Evolutionary conservation across 768 basidiomycete species (phyloP).

Genomic region (Cystofilobasidium ferigula): DNA sequence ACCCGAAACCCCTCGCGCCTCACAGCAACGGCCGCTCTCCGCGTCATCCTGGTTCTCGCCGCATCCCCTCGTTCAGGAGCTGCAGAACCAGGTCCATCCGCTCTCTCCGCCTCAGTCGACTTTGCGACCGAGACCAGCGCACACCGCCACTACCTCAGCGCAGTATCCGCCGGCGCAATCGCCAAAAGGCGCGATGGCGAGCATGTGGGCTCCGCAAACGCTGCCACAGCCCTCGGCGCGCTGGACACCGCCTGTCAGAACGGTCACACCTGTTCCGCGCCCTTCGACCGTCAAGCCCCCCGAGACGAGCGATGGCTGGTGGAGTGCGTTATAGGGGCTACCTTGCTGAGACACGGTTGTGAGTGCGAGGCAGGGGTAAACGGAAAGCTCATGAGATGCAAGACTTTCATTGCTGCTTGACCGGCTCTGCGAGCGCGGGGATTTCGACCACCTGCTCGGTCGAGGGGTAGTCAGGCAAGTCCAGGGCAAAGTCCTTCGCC

Average conservation of each 20-base stretch:
- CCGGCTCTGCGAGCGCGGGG: neutral
- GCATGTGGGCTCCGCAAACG: conserved; percentile 1
- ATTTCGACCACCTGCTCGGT: conserved; percentile 73
- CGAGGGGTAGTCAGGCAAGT: conserved; percentile 71
- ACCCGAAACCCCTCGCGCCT: neutral
- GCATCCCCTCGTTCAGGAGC: neutral
- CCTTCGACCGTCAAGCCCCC: conserved; percentile 11
- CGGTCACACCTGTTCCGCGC: neutral
- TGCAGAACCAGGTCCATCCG: conserved; percentile 3
- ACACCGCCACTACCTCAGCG: neutral
- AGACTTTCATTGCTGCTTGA: neutral
- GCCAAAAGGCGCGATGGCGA: neutral
- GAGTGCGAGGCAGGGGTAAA: no score
- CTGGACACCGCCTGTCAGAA: neutral
- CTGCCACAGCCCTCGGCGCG: neutral
- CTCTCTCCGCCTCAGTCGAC: conserved; percentile 5
- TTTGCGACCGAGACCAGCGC: neutral
- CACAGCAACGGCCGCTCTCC: neutral
- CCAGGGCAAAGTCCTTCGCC: conserved; percentile 61
- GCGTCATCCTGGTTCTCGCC: neutral
- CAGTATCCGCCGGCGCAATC: no score
- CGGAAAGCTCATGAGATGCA: no score
- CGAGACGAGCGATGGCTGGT: conserved; percentile 11
- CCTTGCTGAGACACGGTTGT: no score
- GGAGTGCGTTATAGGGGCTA: neutral